phyloP scores from a whole-genome alignment of 805 yeast genomes.

The Diddensiella transvaalensis region DNA sequence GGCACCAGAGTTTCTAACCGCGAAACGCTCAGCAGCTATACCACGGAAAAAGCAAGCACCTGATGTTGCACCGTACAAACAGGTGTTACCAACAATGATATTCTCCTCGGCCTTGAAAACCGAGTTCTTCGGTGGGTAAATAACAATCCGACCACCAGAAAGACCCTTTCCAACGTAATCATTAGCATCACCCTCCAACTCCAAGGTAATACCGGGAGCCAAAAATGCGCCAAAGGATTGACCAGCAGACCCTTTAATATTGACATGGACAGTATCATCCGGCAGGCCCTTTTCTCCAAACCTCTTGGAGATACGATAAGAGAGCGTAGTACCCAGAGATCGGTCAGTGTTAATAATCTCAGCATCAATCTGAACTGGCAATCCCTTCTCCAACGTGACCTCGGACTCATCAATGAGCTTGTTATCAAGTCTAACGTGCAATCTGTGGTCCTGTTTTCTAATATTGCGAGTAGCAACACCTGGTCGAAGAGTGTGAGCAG shows the following conservation, averaged over 20 bases:
- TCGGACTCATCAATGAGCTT: slow-evolving; percentile 95
- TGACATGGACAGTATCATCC: slow-evolving; percentile 92
- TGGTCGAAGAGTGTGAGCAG: slow-evolving; percentile 94
- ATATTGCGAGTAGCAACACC: slow-evolving; percentile 93
- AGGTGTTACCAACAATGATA: slow-evolving; percentile 94
- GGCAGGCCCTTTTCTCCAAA: slow-evolving; percentile 94
- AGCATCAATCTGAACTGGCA: slow-evolving; percentile 91
- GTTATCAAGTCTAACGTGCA: slow-evolving; percentile 91
- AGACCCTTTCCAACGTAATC: slow-evolving; percentile 98
- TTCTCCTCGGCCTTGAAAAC: slow-evolving; percentile 92
- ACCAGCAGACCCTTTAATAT: slow-evolving; percentile 91
- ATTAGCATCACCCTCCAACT: slow-evolving; percentile 94
- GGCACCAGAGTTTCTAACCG: slow-evolving; percentile 98
- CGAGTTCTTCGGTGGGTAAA: slow-evolving; percentile 85
- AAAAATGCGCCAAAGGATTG: slow-evolving; percentile 98
- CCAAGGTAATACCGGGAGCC: slow-evolving; percentile 93
- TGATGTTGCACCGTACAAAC: slow-evolving; percentile 95
- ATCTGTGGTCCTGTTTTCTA: slow-evolving; percentile 88
- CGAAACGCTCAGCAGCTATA: slow-evolving; percentile 97
- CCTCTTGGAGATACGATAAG: slow-evolving; percentile 87
- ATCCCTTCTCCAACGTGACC: slow-evolving; percentile 90
- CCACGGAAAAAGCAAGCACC: slow-evolving; percentile 94
- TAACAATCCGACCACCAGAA: slow-evolving; percentile 90
- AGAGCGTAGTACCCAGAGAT: slow-evolving; percentile 90
- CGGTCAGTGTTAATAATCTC: slow-evolving; percentile 95